Evolutionary conservation across 345 rosid species (phyloP).

Genomic region (Mangifera indica): DNA sequence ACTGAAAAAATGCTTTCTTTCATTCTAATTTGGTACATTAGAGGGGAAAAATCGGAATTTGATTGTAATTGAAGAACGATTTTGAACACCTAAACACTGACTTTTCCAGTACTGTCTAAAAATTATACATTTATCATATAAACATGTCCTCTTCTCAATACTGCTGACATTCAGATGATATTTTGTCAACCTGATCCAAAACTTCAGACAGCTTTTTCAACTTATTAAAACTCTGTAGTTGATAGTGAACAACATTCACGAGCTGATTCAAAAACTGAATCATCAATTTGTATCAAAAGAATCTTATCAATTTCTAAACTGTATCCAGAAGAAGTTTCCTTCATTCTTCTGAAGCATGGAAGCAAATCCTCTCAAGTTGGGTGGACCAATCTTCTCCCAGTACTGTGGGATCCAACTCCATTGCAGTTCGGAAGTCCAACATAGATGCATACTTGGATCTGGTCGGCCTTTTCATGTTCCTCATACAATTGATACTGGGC

Average conservation of each 20-base stretch:
- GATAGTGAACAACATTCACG: conserved; percentile 27
- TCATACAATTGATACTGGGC: conserved; percentile 19
- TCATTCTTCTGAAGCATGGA: conserved; percentile 42
- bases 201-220: conserved; percentile 19
- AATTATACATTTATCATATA: conserved; percentile 25
- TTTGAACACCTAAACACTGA: conserved; percentile 15
- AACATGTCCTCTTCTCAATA: conserved; percentile 21
- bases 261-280: conserved; percentile 15
- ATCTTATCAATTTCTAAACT: conserved; percentile 18
- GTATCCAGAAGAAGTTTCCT: conserved; percentile 18
- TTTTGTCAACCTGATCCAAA: conserved; percentile 16
- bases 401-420: conserved; percentile 61
- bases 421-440: conserved; percentile 57
- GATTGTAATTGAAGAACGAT: conserved; percentile 25
- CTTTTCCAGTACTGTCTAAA: conserved; percentile 23
- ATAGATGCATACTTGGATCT: conserved; percentile 37
- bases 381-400: conserved; percentile 76
- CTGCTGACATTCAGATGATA: conserved; percentile 17
- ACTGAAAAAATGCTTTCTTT: conserved; percentile 17
- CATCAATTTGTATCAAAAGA: conserved; percentile 10
- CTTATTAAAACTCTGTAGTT: conserved; percentile 11
- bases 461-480: conserved; percentile 24
- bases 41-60: neutral
- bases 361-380: conserved; percentile 65
- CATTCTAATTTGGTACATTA: conserved; percentile 17